A percentile compares a stretch with the other conserved stretches of the same genome.
Conservation (phyloP, 352 stramenopile species). For the Globisporangium echinulatum region DNA sequence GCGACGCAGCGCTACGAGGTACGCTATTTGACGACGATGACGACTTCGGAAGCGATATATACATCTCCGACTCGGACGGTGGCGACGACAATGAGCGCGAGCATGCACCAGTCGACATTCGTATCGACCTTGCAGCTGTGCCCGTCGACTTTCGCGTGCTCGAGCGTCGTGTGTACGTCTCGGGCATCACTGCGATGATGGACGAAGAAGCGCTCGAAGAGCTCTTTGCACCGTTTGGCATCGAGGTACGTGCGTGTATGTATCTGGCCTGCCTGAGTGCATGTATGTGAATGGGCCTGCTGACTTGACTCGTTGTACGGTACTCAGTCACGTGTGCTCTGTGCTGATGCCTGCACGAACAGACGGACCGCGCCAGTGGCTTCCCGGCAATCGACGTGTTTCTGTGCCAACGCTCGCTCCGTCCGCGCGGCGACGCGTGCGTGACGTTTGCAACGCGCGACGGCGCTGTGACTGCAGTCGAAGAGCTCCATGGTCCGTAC, state of each 20-base stretch:
- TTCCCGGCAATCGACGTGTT: constrained; percentile 51
- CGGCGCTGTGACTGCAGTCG: constrained; percentile 32
- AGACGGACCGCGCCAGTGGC: constrained; percentile 37
- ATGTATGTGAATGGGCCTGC: no score
- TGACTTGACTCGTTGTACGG: background rate
- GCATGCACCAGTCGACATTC: constrained; percentile 27
- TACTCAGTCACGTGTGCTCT: background rate
- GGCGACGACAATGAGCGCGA: constrained; percentile 9
- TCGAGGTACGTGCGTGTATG: constrained; percentile 28
- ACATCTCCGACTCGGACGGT: constrained; percentile 47
- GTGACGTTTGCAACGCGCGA: constrained; percentile 36
- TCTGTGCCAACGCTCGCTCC: constrained; percentile 40
- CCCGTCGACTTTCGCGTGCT: constrained; percentile 30
- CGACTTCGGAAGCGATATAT: constrained; percentile 16
- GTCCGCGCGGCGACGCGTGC: constrained; percentile 43
- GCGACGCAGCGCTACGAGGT: background rate
- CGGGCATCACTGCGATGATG: constrained; percentile 37
- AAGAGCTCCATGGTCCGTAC: constrained; percentile 46
- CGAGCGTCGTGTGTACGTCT: constrained; percentile 48
- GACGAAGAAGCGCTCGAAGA: constrained; percentile 41
- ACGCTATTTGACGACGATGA: constrained; percentile 6
- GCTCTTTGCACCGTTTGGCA: constrained; percentile 45
- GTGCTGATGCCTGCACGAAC: background rate
- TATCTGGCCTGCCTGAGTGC: background rate
- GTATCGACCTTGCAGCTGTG: constrained; percentile 35